Conservation (phyloP, 2,329 filamentous ascomycete genomes). For the Penicillium sclerotiorum region DNA sequence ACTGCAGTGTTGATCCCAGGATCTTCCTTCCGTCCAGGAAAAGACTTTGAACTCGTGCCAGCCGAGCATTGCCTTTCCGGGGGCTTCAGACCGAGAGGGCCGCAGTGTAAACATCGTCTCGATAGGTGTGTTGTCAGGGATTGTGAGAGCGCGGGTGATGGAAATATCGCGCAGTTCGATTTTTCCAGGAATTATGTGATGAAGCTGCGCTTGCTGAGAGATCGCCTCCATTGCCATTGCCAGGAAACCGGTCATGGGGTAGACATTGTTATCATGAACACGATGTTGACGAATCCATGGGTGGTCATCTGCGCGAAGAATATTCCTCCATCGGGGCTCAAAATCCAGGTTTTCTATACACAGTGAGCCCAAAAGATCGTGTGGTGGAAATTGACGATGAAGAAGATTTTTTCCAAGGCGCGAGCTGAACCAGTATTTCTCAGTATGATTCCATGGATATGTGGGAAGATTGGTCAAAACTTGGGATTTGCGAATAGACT, state of each 20-base stretch:
- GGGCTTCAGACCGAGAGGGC: slow-evolving; percentile 14
- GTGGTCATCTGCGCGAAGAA: slow-evolving; percentile 25
- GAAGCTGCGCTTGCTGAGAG: slow-evolving; percentile 23
- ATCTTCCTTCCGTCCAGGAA: slow-evolving; percentile 24
- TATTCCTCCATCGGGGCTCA: slow-evolving; percentile 28
- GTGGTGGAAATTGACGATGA: slow-evolving; percentile 18
- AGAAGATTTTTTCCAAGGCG: slow-evolving; percentile 19
- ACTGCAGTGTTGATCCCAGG: slow-evolving; percentile 28
- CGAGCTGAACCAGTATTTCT: slow-evolving; percentile 23
- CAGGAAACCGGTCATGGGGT: slow-evolving; percentile 28
- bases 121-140: slow-evolving; percentile 20
- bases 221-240: slow-evolving; percentile 29
- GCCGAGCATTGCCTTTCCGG: slow-evolving; percentile 21
- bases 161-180: slow-evolving; percentile 25
- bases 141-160: slow-evolving; percentile 22
- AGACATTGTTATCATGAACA: slow-evolving; percentile 24
- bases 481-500: slow-evolving; percentile 9
- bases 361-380: slow-evolving; percentile 23
- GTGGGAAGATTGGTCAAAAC: slow-evolving; percentile 23
- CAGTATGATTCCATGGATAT: slow-evolving; percentile 27
- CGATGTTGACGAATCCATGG: slow-evolving; percentile 26
- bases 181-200: slow-evolving; percentile 21
- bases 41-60: slow-evolving; percentile 30
- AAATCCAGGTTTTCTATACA: slow-evolving; percentile 23
- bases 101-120: slow-evolving; percentile 25